These are phyloP conservation scores for Calonectria montana DNA, from an alignment of 2,329 filamentous ascomycete genomes.

Conservation along the genomic window DNA sequence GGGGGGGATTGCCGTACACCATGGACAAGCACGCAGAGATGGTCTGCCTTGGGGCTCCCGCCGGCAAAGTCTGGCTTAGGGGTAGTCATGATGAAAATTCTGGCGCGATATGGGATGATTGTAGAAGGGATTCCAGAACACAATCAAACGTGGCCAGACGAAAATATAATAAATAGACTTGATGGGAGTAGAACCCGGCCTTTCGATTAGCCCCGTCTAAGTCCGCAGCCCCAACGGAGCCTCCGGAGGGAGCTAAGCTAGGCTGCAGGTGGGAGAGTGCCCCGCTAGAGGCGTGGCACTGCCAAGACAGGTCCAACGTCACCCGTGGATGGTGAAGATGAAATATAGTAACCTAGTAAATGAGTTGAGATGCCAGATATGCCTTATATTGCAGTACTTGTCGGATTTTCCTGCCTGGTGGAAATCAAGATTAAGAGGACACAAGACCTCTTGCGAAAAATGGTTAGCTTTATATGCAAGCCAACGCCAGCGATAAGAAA, in stretches of 20 bases:
- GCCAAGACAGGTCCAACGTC: neutral
- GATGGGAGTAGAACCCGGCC: conserved; percentile 12
- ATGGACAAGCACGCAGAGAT: conserved; percentile 83
- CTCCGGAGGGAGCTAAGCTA: neutral
- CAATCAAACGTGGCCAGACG: neutral
- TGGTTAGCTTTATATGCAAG: neutral
- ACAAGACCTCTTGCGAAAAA: neutral
- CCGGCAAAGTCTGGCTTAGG: conserved; percentile 55
- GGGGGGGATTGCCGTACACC: conserved; percentile 64
- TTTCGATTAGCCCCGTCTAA: conserved; percentile 20
- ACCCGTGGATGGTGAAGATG: neutral
- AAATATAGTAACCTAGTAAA: neutral
- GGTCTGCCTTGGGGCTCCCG: conserved; percentile 67
- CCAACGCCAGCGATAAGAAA: neutral
- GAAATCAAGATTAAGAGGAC: neutral
- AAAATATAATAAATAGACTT: neutral
- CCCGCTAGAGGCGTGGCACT: neutral
- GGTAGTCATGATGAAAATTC: conserved; percentile 27
- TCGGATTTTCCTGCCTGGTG: neutral
- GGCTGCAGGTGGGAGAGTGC: neutral
- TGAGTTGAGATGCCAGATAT: no score
- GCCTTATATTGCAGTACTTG: neutral
- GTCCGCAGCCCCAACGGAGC: conserved; percentile 16
- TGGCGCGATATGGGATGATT: conserved; percentile 38
- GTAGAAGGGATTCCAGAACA: neutral